Conservation (phyloP, 2,329 filamentous ascomycete genomes). For the Paecilomyces sp. region DNA sequence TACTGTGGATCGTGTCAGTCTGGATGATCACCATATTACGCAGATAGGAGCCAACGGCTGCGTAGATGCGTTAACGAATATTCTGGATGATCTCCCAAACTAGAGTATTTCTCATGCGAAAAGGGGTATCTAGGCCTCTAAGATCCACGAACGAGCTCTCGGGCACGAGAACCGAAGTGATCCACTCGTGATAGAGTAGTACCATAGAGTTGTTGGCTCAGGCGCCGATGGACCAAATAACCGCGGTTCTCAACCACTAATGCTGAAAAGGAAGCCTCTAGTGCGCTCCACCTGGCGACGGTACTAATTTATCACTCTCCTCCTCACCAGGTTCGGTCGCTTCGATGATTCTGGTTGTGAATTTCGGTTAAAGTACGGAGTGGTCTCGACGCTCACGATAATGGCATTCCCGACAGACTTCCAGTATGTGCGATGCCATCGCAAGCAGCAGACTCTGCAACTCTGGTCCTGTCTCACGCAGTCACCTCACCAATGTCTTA, state of each 20-base stretch:
- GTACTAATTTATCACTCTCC: too few species aligned
- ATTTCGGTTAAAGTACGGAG: too few species aligned
- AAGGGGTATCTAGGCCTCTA: not conserved
- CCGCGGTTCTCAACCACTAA: not conserved
- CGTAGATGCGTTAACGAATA: not conserved
- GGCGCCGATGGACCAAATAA: not conserved
- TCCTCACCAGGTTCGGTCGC: too few species aligned
- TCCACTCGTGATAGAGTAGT: not conserved
- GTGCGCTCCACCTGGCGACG: not conserved
- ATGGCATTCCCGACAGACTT: not conserved
- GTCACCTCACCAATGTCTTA: not conserved
- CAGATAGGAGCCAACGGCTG: not conserved
- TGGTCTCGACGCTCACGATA: not conserved
- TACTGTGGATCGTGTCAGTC: not conserved
- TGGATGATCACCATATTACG: not conserved
- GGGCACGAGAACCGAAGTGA: not conserved
- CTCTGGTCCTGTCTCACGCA: not conserved
- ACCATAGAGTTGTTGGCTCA: not conserved
- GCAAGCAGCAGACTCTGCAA: not conserved
- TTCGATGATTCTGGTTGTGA: too few species aligned
- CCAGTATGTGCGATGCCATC: not conserved
- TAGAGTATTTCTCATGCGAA: not conserved
- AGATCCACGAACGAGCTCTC: not conserved
- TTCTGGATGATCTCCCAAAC: not conserved
- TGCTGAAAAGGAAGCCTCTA: not conserved